Evolutionary conservation across 2,329 filamentous ascomycete genomes (phyloP).

Genomic region (Cladosporium sp.): DNA sequence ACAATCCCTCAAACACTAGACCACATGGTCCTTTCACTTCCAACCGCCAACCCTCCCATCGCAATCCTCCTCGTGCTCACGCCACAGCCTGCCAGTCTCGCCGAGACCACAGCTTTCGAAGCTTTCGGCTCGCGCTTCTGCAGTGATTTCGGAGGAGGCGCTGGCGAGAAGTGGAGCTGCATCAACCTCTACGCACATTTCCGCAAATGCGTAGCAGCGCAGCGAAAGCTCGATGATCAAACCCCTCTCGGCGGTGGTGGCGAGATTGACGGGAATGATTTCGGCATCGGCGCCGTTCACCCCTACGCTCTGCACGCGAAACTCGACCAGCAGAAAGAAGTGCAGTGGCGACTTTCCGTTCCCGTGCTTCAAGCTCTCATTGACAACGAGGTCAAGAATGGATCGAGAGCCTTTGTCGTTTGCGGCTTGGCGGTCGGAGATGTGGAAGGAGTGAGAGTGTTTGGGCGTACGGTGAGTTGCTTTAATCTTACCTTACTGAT

Average conservation of each 20-base stretch:
- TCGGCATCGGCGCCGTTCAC: slow-evolving; percentile 10
- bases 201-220: background rate
- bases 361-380: background rate
- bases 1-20: background rate
- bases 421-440: background rate
- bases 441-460: background rate
- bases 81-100: background rate
- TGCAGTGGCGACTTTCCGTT: background rate
- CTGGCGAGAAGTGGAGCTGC: background rate
- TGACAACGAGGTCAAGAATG: background rate
- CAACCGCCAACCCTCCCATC: background rate
- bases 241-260: background rate
- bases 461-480: background rate
- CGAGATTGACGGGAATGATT: background rate
- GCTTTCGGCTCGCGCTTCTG: background rate
- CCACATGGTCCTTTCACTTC: background rate
- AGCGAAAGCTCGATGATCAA: background rate
- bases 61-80: slow-evolving; percentile 8
- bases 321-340: background rate
- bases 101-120: background rate
- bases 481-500: no score
- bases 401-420: background rate
- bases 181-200: slow-evolving; percentile 11
- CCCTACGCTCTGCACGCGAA: background rate
- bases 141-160: background rate